Conservation (phyloP, 495 filamentous ascomycete genomes). For the Physcia stellaris region DNA sequence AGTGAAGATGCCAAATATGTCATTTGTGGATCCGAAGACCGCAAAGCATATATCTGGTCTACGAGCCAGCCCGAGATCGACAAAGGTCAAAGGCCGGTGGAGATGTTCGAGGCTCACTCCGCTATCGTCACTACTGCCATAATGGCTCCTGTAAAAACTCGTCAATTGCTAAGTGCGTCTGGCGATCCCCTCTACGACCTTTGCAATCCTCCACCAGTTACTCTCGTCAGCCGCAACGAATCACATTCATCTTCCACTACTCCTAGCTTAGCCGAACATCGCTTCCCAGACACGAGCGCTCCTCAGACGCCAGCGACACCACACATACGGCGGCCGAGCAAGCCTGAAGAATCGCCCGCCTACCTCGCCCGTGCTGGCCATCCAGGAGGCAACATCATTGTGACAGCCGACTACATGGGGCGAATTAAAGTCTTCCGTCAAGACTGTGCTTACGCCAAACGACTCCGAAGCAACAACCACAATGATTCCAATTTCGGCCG, state of each 20-base stretch:
- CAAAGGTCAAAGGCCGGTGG: conserved; percentile 62
- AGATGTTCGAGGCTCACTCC: conserved; percentile 81
- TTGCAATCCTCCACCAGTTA: conserved; percentile 89
- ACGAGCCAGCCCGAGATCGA: conserved; percentile 40
- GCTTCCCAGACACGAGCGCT: conserved; percentile 10
- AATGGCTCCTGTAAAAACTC: conserved; percentile 67
- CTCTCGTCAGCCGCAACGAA: conserved; percentile 63
- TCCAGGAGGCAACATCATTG: conserved; percentile 76
- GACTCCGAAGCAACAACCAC: conserved; percentile 32
- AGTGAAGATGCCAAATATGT: conserved; percentile 80
- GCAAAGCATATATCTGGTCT: conserved; percentile 81
- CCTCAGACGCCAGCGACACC: conserved; percentile 19
- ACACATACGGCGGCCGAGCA: conserved; percentile 35
- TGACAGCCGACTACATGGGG: conserved; percentile 79
- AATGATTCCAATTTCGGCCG: conserved; percentile 62
- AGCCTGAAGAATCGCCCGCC: conserved; percentile 45
- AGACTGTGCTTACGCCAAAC: conserved; percentile 66
- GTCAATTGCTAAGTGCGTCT: conserved; percentile 62
- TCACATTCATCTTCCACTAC: conserved; percentile 27
- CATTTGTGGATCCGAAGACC: conserved; percentile 88
- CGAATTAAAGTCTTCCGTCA: conserved; percentile 89
- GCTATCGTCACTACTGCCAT: conserved; percentile 77
- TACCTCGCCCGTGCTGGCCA: conserved; percentile 67
- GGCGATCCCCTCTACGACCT: conserved; percentile 91
- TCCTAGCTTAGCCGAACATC: conserved; percentile 12